Percentiles rank a stretch among this genome's conserved stretches.
Conservation (phyloP, 1,284 basidiomycete genomes). For the Grifola frondosa region DNA sequence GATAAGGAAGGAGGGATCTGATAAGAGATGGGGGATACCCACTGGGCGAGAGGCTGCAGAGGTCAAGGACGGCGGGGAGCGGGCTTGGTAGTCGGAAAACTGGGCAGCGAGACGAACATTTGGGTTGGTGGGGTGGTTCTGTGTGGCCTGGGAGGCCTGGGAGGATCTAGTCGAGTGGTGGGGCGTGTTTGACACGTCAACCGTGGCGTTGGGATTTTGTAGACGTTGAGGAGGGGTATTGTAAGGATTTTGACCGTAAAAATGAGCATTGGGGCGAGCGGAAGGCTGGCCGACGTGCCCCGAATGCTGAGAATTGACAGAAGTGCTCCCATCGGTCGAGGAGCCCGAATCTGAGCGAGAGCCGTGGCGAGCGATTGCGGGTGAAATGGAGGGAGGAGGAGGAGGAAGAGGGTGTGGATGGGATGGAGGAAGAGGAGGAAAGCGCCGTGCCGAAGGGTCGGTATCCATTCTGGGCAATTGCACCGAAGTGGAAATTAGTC, state of each 20-base stretch:
- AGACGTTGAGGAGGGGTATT: conserved; percentile 12
- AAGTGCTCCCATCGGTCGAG: conserved; percentile 17
- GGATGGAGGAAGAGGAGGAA: conserved; percentile 21
- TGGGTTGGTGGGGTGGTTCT: conserved; percentile 11
- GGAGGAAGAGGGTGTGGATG: conserved; percentile 14
- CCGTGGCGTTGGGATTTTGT: conserved; percentile 16
- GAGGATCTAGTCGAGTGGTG: conserved; percentile 17
- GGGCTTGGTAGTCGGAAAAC: conserved; percentile 8
- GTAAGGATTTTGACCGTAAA: conserved; percentile 14
- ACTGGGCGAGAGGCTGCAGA: conserved; percentile 12
- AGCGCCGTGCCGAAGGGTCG: conserved; percentile 24
- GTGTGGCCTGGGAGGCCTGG: conserved; percentile 5
- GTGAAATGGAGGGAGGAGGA: conserved; percentile 15
- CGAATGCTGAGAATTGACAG: conserved; percentile 10
- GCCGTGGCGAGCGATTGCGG: conserved; percentile 13
- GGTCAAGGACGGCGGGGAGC: conserved; percentile 11
- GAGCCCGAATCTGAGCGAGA: conserved; percentile 22
- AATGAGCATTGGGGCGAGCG: conserved; percentile 12
- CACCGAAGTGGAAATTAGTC: conserved; percentile 23
- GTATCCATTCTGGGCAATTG: conserved; percentile 27
- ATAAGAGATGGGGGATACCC: conserved; percentile 18
- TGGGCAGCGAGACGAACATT: conserved; percentile 9
- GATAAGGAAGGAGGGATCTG: conserved; percentile 21
- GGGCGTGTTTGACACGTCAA: conserved; percentile 23
- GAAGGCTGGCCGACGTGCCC: conserved; percentile 12